Evolutionary conservation across 345 rosid genomes (phyloP).

Genomic region (Bretschneidera sinensis): DNA sequence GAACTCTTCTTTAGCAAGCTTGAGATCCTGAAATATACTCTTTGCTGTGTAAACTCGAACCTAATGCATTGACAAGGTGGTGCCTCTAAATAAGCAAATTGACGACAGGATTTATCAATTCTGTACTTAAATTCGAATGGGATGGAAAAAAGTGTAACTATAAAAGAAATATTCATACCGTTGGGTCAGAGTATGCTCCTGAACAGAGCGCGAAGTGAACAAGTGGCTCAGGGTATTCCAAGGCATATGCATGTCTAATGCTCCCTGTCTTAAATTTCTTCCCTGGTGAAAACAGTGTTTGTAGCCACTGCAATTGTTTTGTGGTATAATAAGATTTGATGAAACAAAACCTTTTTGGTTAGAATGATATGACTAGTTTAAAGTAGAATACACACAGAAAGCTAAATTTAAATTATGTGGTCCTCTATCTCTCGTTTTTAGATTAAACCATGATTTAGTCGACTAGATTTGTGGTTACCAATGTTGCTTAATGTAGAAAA

Average conservation of each 20-base stretch:
- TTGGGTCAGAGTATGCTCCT: slow-evolving; percentile 71
- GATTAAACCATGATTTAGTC: neutral
- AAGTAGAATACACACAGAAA: too few relatives aligned
- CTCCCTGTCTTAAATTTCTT: slow-evolving; percentile 51
- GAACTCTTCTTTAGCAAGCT: slow-evolving; percentile 56
- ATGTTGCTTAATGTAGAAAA: neutral
- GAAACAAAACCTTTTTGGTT: neutral
- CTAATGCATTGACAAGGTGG: slow-evolving; percentile 25
- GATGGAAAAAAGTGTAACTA: neutral
- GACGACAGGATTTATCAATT: neutral
- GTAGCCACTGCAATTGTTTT: slow-evolving; percentile 60
- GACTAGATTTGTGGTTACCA: neutral
- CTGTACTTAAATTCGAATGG: neutral
- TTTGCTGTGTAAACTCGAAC: slow-evolving; percentile 63
- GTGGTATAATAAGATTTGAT: neutral
- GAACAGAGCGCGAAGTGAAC: slow-evolving; percentile 82
- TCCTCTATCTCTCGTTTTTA: too few relatives aligned
- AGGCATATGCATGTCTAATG: slow-evolving; percentile 53
- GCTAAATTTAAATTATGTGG: too few relatives aligned
- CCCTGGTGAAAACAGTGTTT: slow-evolving; percentile 68
- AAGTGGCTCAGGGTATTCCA: slow-evolving; percentile 77
- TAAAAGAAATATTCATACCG: slow-evolving; percentile 30
- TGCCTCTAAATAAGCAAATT: neutral
- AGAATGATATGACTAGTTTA: neutral
- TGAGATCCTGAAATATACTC: slow-evolving; percentile 57